Evolutionary conservation across 73 alveolate genomes (phyloP), one percentile per base, ranked within the genome.

Genomic region (Paramecium biaurelia): DNA sequence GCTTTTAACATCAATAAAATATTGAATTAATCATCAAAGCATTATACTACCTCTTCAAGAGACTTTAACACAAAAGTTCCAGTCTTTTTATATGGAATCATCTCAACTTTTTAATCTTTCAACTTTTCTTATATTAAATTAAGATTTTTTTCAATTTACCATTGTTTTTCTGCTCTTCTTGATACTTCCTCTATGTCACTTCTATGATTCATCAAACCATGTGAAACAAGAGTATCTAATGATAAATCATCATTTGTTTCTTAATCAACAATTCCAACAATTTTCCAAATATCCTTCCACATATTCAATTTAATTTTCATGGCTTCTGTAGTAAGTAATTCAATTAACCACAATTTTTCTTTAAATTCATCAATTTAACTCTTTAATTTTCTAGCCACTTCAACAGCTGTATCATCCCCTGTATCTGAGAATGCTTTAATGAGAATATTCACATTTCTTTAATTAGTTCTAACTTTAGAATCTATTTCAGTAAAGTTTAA

Each of bases 261-360:
- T 95, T 93, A 92, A 95, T 99, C 58, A 93, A 92, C 56, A 41
- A 70, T 26, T 85, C 94, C 88, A 85, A 95, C 97, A 1, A 94
- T 92, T 58, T 95, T 95, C 94, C 97, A 72, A 26, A 98, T 93
- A 93, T 96, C 98, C 82, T 96, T 95, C 99, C 99, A 98, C 86
- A 97, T 92, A 94, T 94, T 95, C 92, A 95, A 79, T 96, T 92
- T 97, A 97, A 76, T 93, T 95, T 57, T 94, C 96, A 43, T 89
- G 8, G 94, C 94, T 70, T 89, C 94, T 8, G 94, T 89, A 24
- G 94, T 89, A 43, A 89, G 37, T 21, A 89, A 49, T 89, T 89
- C 94, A 47, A 89, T 43, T 8, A 89, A 45, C 94, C 94, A 89
- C 23, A 89, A 89, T 35, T 47, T 89, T 42, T 89, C 67, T 26